These are phyloP conservation scores for Chloris gayana DNA, from an alignment of 176 grass and related monocot genomes.

Conservation along the genomic window DNA sequence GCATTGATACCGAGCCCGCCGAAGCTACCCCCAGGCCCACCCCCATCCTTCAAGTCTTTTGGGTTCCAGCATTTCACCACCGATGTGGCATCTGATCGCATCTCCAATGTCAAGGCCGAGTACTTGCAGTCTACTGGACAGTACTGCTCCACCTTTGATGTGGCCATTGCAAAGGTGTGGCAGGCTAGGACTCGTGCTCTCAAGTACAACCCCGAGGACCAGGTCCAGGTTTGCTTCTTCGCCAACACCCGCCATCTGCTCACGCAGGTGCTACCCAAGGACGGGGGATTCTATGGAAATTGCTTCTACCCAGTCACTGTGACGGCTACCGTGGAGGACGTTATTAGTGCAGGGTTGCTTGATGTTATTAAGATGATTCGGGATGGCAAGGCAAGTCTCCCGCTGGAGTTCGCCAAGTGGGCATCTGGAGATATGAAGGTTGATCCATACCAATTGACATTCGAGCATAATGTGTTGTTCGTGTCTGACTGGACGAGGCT, in stretches of 20 bases:
- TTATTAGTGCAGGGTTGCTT: constrained; percentile 23
- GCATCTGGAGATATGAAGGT: constrained; percentile 37
- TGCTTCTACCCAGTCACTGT: constrained; percentile 71
- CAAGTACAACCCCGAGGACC: constrained; percentile 24
- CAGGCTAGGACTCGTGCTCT: constrained; percentile 56
- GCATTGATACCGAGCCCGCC: constrained; percentile 53
- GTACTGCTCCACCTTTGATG: constrained; percentile 70
- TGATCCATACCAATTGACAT: constrained; percentile 54
- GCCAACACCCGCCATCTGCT: constrained; percentile 70
- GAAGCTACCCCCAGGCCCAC: constrained; percentile 27
- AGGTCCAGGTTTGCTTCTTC: constrained; percentile 70
- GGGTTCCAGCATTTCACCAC: constrained; percentile 49
- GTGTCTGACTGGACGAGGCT: constrained; percentile 76
- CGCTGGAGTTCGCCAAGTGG: constrained; percentile 49
- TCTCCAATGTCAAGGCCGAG: constrained; percentile 44
- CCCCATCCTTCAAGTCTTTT: constrained; percentile 42
- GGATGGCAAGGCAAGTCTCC: constrained; percentile 59
- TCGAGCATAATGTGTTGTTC: constrained; percentile 63
- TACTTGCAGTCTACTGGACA: constrained; percentile 52
- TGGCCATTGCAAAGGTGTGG: constrained; percentile 68
- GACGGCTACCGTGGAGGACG: constrained; percentile 27
- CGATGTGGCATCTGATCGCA: constrained; percentile 33
- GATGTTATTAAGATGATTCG: constrained; percentile 62
- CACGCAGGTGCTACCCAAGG: constrained; percentile 39
- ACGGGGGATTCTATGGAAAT: constrained; percentile 66